phyloP scores from a whole-genome alignment of 108 stramenopile species.

The Discostella stelligeroides region DNA sequence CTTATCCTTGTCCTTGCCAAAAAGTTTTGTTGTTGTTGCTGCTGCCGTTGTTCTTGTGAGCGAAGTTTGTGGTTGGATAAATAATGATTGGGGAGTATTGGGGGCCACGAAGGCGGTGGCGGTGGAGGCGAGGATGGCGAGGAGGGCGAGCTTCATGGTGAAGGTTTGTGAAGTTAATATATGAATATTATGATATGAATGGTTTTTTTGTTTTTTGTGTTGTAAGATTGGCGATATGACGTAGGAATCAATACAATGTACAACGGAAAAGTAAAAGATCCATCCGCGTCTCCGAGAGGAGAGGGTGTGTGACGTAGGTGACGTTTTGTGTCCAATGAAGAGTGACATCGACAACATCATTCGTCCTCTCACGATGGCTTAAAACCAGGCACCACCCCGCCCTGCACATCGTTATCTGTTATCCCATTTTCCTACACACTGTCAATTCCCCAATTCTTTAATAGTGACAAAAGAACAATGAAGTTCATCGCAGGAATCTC shows the following conservation, averaged over 20 bases:
- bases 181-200: no score
- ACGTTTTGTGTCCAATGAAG: not conserved
- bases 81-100: not conserved
- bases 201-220: no score
- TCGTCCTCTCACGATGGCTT: not conserved
- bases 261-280: not conserved
- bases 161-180: conserved; percentile 9
- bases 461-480: conserved; percentile 19
- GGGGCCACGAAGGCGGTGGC: conserved; percentile 58
- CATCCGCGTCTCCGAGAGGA: not conserved
- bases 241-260: no score
- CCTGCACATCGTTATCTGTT: no score
- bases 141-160: conserved; percentile 60
- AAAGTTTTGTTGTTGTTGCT: conserved; percentile 24
- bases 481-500: conserved; percentile 50
- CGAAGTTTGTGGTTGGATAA: not conserved
- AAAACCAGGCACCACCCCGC: not conserved
- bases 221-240: no score
- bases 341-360: not conserved
- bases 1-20: conserved; percentile 23
- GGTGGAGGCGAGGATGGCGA: conserved; percentile 41
- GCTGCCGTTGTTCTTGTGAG: no score
- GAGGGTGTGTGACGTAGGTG: not conserved
- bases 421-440: not conserved
- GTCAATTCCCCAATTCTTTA: not conserved